phyloP scores from a whole-genome alignment of 352 stramenopile species.

The Globisporangium takayamanum region DNA sequence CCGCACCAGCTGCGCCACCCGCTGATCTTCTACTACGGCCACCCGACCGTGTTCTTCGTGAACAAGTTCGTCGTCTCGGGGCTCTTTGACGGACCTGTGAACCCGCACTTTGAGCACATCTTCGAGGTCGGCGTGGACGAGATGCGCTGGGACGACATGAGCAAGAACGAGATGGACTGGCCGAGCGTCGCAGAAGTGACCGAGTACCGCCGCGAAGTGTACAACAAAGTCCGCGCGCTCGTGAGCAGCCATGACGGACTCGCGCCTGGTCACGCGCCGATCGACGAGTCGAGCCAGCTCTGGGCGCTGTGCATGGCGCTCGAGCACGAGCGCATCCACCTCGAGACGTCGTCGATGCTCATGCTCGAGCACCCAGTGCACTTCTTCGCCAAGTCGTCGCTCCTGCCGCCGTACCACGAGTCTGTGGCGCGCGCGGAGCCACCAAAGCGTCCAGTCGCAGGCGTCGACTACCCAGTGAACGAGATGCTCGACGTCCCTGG shows the following conservation, averaged over 20 bases:
- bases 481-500: constrained; percentile 77
- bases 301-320: constrained; percentile 94
- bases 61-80: constrained; percentile 95
- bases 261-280: constrained; percentile 63
- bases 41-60: constrained; percentile 94
- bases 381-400: constrained; percentile 78
- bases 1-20: constrained; percentile 93
- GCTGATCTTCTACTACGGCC: constrained; percentile 98
- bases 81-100: constrained; percentile 83
- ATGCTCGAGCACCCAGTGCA: constrained; percentile 90
- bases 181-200: constrained; percentile 87
- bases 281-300: constrained; percentile 80
- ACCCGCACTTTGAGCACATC: constrained; percentile 93
- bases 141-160: constrained; percentile 98
- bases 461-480: constrained; percentile 87
- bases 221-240: constrained; percentile 80
- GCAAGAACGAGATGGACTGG: constrained; percentile 95
- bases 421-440: constrained; percentile 29
- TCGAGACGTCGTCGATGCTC: constrained; percentile 96
- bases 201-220: constrained; percentile 90
- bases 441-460: constrained; percentile 51
- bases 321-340: constrained; percentile 96
- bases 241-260: constrained; percentile 87
- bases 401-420: constrained; percentile 85
- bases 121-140: constrained; percentile 98